Conservation (phyloP, 495 filamentous ascomycete genomes). For the Hypoxylon perforatum region DNA sequence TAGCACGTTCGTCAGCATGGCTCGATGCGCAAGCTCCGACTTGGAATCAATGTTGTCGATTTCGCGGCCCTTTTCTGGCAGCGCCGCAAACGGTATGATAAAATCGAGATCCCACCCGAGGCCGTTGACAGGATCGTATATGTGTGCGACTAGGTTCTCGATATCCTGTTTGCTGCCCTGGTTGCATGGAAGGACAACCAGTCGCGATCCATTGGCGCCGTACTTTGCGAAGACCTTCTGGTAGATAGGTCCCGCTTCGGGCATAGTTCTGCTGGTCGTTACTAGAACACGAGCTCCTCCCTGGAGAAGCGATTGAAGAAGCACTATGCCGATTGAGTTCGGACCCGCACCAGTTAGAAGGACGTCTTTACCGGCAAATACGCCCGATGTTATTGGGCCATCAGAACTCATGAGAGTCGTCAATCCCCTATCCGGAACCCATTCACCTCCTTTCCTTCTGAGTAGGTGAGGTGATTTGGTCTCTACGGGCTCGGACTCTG, state of each 20-base stretch:
- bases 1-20: constrained; percentile 97
- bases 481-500: not conserved
- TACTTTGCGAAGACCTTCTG: constrained; percentile 87
- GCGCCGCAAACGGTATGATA: constrained; percentile 87
- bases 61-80: constrained; percentile 88
- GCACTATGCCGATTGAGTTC: constrained; percentile 88
- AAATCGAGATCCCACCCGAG: constrained; percentile 92
- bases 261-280: constrained; percentile 86
- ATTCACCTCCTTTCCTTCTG: constrained; percentile 67
- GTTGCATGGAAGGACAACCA: constrained; percentile 94
- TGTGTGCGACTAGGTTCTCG: constrained; percentile 82
- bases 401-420: constrained; percentile 68
- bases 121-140: constrained; percentile 87
- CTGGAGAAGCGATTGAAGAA: constrained; percentile 85
- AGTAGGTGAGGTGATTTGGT: constrained; percentile 32
- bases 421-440: constrained; percentile 84
- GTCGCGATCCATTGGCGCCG: constrained; percentile 81
- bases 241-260: constrained; percentile 90
- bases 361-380: constrained; percentile 84
- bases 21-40: constrained; percentile 95
- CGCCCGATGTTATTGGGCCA: constrained; percentile 68
- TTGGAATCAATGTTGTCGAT: constrained; percentile 92
- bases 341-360: constrained; percentile 92
- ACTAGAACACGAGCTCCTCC: constrained; percentile 90
- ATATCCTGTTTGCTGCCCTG: constrained; percentile 92